Evolutionary conservation across 176 grass and related monocot genomes (phyloP).

Genomic region (Triticum timopheevii): DNA sequence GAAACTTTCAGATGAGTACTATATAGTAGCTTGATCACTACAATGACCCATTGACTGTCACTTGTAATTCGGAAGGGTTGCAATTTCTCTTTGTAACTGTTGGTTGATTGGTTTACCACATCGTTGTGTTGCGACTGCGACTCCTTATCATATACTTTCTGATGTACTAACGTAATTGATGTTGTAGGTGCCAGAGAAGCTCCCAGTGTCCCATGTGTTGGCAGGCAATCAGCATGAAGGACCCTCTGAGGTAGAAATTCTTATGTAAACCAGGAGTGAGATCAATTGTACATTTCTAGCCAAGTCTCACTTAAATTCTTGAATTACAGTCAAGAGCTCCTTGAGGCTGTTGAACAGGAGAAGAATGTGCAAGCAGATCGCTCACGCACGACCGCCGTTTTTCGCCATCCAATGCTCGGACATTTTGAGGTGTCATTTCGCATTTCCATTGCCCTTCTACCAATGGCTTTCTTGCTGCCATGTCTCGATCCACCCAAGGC

Average conservation of each 20-base stretch:
- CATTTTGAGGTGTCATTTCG: conserved; percentile 71
- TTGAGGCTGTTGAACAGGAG: conserved; percentile 88
- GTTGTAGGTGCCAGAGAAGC: conserved; percentile 90
- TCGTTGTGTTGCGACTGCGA: neutral
- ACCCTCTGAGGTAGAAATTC: conserved; percentile 64
- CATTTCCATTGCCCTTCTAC: neutral
- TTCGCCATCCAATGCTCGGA: conserved; percentile 75
- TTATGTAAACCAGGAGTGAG: neutral
- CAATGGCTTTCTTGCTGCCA: neutral
- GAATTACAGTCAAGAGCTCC: conserved; percentile 74
- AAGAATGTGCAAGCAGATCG: conserved; percentile 52
- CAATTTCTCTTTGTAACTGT: neutral
- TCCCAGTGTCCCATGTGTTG: conserved; percentile 97
- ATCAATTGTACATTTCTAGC: neutral
- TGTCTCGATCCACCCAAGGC: neutral
- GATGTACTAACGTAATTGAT: conserved; percentile 5
- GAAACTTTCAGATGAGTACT: neutral
- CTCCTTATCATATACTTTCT: neutral
- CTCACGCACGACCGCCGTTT: conserved; percentile 49
- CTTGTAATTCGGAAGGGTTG: neutral
- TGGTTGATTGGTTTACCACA: neutral
- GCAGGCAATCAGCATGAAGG: conserved; percentile 92
- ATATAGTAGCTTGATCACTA: neutral
- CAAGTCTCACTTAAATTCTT: neutral
- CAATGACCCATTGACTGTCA: neutral